Base-by-base conservation (phyloP, 2,329 filamentous ascomycete genomes). In the Tothia fuscella region DNA sequence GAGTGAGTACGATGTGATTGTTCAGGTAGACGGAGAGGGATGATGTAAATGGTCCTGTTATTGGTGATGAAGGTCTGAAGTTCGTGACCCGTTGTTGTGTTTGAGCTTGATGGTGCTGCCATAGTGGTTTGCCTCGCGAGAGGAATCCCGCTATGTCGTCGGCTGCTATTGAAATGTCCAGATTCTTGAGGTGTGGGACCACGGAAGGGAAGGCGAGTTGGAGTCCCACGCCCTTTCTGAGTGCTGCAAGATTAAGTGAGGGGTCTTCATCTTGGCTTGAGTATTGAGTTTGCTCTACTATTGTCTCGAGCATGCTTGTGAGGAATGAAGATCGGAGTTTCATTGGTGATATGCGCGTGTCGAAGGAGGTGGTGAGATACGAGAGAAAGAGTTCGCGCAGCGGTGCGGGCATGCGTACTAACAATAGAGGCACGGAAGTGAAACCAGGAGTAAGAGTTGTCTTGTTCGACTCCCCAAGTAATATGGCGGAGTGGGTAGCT, bases 331-430 rank as follows among this genome's bases (percentile, higher is more conserved):
- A 19, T 13, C 43, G 40, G 6, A 45, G 20, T 20, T 24, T 24
- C 39, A 45, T 42, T n/a, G 43, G 43, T 12, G 40, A 37, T 10
- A 45, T 38, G 4, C 31, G 66, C 3, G 66, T 60, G 47, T 74
- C 70, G 50, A 74, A 74, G 43, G 58, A 65, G 1, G 64, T 57
- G 4, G 61, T 55, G 12, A 74, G 50, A 49, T 73, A 73, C 12
- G 64, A 54, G 38, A 70, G 52, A 40, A 74, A 63, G 2, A 61
- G 59, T 28, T 70, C 65, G 4, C 70, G 63, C 9, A 73, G 53
- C 1, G 63, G 53, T 25, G 60, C 66, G 2, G 71, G 70, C 51
- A 72, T 65, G 45, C 67, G 66, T 3, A 69, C 64, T 30, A 74
- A 52, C 12, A 74, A 55, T 12, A 74, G 52, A 0, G 70, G 70